phyloP scores from a whole-genome alignment of 2,329 filamentous ascomycete genomes.

The Penicillium sp. region DNA sequence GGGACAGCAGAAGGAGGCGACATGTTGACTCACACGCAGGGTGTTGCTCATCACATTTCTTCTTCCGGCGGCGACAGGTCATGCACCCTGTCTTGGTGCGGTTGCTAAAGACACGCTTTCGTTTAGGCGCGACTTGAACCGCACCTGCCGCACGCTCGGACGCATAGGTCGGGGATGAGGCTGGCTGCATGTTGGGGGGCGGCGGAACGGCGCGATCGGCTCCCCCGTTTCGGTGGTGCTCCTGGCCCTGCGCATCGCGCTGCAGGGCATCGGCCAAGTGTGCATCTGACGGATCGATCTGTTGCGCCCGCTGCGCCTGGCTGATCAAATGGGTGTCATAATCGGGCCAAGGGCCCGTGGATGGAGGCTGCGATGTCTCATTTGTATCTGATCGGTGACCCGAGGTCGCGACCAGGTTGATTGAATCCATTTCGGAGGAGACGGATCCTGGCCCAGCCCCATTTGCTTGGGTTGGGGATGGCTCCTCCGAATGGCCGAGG shows the following conservation, averaged over 20 bases:
- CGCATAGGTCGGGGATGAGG: conserved; percentile 34
- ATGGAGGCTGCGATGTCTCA: conserved; percentile 32
- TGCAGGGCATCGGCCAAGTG: conserved; percentile 55
- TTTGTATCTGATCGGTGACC: conserved; percentile 31
- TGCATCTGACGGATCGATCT: conserved; percentile 51
- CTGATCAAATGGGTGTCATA: conserved; percentile 45
- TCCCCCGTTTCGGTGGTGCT: conserved; percentile 35
- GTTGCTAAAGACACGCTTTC: conserved; percentile 74
- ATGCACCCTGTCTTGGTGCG: conserved; percentile 94
- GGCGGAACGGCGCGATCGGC: conserved; percentile 38
- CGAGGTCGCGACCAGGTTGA: conserved; percentile 20
- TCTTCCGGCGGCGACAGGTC: conserved; percentile 89
- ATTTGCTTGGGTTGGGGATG: conserved; percentile 23
- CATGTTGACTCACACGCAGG: conserved; percentile 72
- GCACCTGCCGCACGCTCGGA: conserved; percentile 37
- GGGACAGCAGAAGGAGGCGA: conserved; percentile 8
- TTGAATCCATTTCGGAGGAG: conserved; percentile 20
- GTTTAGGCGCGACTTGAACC: conserved; percentile 45
- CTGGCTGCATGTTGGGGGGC: conserved; percentile 36
- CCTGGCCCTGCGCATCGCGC: conserved; percentile 49
- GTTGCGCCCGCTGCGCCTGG: conserved; percentile 50
- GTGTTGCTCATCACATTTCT: conserved; percentile 96
- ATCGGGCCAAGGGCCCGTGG: conserved; percentile 38
- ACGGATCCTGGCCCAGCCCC: conserved; percentile 19
- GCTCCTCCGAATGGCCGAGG: conserved; percentile 40